phyloP scores from a whole-genome alignment of 331 rosid genomes.

The Acacia pycnantha region DNA sequence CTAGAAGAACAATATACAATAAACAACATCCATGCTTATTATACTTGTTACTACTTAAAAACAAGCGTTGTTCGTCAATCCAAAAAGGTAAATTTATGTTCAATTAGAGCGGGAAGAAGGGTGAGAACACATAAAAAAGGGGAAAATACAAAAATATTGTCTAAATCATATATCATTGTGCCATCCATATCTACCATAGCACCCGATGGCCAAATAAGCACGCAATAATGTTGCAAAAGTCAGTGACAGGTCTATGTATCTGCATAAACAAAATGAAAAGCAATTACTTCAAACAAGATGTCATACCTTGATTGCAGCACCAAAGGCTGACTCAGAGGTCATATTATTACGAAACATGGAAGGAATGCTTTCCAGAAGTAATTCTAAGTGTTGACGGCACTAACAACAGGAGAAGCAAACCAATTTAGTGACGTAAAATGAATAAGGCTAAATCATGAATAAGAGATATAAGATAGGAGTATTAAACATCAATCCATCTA shows the following conservation, averaged over 20 bases:
- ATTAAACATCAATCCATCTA: slow-evolving; percentile 7
- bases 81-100: not conserved
- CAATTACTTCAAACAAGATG: slow-evolving; percentile 28
- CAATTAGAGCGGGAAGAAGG: not conserved
- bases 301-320: slow-evolving; percentile 91
- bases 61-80: not conserved
- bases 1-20: not conserved
- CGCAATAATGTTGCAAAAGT: not conserved
- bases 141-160: not conserved
- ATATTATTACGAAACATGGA: slow-evolving; percentile 81
- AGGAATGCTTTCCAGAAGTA: slow-evolving; percentile 91
- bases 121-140: not conserved
- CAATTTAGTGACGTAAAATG: not conserved
- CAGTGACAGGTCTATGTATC: not conserved
- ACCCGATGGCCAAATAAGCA: slow-evolving; percentile 11
- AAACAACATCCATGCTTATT: not conserved
- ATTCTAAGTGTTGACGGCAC: slow-evolving; percentile 94
- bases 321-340: slow-evolving; percentile 94
- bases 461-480: not conserved
- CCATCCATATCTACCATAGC: slow-evolving; percentile 21
- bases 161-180: not conserved
- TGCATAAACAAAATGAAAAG: not conserved
- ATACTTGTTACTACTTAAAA: not conserved
- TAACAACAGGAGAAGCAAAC: slow-evolving; percentile 33
- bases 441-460: slow-evolving; percentile 18